phyloP scores from a whole-genome alignment of 2,329 filamentous ascomycete genomes.

The Colletotrichum falcatum region DNA sequence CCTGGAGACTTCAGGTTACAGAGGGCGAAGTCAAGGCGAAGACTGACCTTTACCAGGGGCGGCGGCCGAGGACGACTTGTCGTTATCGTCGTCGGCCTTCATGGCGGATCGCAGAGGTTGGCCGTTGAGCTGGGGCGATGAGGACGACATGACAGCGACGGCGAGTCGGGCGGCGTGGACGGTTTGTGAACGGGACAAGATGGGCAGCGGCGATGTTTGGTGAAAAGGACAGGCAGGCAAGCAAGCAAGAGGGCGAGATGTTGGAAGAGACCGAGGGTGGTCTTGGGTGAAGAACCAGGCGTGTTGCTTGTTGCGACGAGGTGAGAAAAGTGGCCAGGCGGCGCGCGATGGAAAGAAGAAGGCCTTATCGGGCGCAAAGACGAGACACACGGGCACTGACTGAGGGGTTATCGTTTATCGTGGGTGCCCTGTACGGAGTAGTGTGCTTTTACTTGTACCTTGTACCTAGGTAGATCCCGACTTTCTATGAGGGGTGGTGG shows the following conservation, averaged over 20 bases:
- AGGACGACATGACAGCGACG: slow-evolving; percentile 39
- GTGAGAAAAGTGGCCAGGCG: slow-evolving; percentile 27
- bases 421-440: slow-evolving; percentile 8
- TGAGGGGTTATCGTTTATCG: slow-evolving; percentile 30
- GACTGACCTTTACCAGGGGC: slow-evolving; percentile 59
- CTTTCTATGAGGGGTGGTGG: slow-evolving; percentile 21
- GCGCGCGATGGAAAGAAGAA: slow-evolving; percentile 19
- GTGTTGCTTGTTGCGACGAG: slow-evolving; percentile 12
- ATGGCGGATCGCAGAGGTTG: slow-evolving; percentile 56
- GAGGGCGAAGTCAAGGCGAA: slow-evolving; percentile 1
- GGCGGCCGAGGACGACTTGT: slow-evolving; percentile 52
- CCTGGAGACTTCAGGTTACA: slow-evolving; percentile 31
- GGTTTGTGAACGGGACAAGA: neutral
- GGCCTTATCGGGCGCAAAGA: slow-evolving; percentile 25
- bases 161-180: neutral
- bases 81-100: slow-evolving; percentile 58
- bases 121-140: slow-evolving; percentile 31
- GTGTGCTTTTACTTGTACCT: too few relatives aligned
- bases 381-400: neutral
- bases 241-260: neutral
- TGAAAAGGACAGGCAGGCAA: neutral
- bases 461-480: neutral
- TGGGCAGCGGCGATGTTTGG: neutral
- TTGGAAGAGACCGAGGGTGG: slow-evolving; percentile 2
- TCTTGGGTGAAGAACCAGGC: slow-evolving; percentile 24